Conservation (phyloP, 441 rosid genomes). For the Dalechampia spathulata region DNA sequence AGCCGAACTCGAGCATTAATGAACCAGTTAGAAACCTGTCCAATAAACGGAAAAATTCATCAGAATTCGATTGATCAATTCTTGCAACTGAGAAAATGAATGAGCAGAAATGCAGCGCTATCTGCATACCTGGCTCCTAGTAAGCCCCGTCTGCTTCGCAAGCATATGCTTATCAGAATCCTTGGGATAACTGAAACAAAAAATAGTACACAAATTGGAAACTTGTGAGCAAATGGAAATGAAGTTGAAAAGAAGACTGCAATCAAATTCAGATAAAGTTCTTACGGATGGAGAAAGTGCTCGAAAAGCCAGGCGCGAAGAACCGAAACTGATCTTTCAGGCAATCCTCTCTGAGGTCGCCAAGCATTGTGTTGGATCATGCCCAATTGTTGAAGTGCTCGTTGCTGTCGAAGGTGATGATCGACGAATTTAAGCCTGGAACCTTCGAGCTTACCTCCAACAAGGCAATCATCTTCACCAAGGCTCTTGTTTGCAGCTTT, state of each 20-base stretch:
- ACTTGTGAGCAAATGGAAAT: background rate
- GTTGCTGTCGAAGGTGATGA: constrained; percentile 82
- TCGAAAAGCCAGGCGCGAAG: constrained; percentile 96
- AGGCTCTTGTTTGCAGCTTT: constrained; percentile 61
- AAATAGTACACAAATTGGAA: background rate
- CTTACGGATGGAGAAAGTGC: constrained; percentile 92
- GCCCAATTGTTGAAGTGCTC: constrained; percentile 84
- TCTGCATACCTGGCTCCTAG: constrained; percentile 65
- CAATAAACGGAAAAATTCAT: constrained; percentile 2
- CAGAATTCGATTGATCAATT: background rate
- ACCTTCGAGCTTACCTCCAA: constrained; percentile 53
- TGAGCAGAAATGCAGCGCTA: too few species aligned
- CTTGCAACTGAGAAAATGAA: too few species aligned
- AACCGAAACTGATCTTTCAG: constrained; percentile 70
- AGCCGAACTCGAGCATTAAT: constrained; percentile 91
- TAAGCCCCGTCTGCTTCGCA: constrained; percentile 75
- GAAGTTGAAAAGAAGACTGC: background rate
- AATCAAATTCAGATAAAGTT: background rate
- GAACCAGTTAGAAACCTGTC: constrained; percentile 94
- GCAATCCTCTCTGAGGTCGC: constrained; percentile 84
- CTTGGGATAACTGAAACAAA: constrained; percentile 61
- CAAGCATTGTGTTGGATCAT: constrained; percentile 93
- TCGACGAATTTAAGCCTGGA: constrained; percentile 49
- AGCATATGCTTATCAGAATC: constrained; percentile 77
- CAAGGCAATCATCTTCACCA: constrained; percentile 50